Conservation (phyloP, 495 filamentous ascomycete genomes). For the Penicillium soppii region DNA sequence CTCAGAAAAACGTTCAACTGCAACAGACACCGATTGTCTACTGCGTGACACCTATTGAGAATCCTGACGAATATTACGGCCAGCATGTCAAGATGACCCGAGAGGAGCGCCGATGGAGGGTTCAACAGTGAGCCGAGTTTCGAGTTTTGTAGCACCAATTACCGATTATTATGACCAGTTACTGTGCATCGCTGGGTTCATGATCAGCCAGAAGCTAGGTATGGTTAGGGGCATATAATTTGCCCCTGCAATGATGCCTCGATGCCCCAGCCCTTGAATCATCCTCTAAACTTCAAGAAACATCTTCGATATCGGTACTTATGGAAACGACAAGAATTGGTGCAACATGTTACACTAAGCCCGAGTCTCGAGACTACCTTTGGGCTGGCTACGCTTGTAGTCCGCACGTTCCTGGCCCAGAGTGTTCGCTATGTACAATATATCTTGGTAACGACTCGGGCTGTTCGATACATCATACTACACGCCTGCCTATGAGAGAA, state of each 20-base stretch:
- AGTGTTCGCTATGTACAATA: neutral
- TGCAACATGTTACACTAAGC: too few relatives aligned
- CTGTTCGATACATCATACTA: neutral
- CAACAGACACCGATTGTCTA: slow-evolving; percentile 47
- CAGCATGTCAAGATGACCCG: slow-evolving; percentile 48
- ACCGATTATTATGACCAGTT: slow-evolving; percentile 1
- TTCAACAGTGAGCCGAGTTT: slow-evolving; percentile 28
- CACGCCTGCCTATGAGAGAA: slow-evolving; percentile 4
- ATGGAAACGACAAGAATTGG: too few relatives aligned
- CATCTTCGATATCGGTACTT: too few relatives aligned
- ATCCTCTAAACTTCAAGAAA: neutral
- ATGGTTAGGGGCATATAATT: neutral
- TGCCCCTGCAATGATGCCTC: neutral
- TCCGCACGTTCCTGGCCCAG: neutral
- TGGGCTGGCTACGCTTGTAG: neutral
- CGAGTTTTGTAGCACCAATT: slow-evolving; percentile 6
- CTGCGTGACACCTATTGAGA: slow-evolving; percentile 53
- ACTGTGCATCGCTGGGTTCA: neutral
- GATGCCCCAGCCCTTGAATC: neutral
- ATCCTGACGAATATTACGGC: slow-evolving; percentile 54
- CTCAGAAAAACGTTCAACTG: slow-evolving; percentile 49
- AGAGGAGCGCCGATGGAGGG: slow-evolving; percentile 51
- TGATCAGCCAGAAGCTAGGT: neutral
- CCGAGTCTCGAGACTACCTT: neutral
- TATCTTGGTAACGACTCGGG: neutral